These are phyloP conservation scores for Cystoderma amianthinum DNA, from an alignment of 768 basidiomycete genomes.

Conservation along the genomic window DNA sequence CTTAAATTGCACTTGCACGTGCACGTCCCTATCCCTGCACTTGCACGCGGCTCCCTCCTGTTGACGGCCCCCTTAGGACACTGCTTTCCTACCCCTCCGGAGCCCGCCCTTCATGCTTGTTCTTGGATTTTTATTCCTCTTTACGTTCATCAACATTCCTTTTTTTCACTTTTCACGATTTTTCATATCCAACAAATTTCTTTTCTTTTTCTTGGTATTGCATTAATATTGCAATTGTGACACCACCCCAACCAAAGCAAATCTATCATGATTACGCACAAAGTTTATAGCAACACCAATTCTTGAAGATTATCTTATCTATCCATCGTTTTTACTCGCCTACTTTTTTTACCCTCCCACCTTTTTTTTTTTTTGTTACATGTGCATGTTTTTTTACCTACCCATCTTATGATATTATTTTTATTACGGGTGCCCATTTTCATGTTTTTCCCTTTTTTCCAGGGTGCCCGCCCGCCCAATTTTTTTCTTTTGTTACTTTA, in stretches of 20 bases:
- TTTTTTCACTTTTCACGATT: too few species aligned
- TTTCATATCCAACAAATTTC: too few species aligned
- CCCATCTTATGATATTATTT: neutral
- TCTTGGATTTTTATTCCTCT: too few species aligned
- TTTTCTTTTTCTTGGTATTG: constrained; percentile 4
- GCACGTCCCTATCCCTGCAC: too few species aligned
- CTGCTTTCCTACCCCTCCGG: too few species aligned
- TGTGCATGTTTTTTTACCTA: neutral
- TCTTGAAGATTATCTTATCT: neutral
- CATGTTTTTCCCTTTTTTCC: neutral
- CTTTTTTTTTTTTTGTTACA: neutral
- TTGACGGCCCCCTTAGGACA: too few species aligned
- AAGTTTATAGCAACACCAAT: neutral
- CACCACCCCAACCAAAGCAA: constrained; percentile 1
- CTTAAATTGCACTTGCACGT: too few species aligned
- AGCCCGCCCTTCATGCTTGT: too few species aligned
- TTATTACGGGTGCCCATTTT: neutral
- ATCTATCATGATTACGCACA: neutral
- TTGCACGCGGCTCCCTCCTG: too few species aligned
- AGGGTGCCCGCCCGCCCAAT: neutral
- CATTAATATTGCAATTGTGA: constrained; percentile 6
- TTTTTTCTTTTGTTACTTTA: neutral
- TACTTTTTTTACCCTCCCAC: neutral
- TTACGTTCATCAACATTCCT: too few species aligned
- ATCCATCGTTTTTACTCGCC: too few species aligned